A percentile compares a stretch with the other conserved stretches of the same genome.
These are phyloP conservation scores for Backusella psychrophila DNA, from an alignment of 192 early-diverging fungal species.

Conservation along the genomic window DNA sequence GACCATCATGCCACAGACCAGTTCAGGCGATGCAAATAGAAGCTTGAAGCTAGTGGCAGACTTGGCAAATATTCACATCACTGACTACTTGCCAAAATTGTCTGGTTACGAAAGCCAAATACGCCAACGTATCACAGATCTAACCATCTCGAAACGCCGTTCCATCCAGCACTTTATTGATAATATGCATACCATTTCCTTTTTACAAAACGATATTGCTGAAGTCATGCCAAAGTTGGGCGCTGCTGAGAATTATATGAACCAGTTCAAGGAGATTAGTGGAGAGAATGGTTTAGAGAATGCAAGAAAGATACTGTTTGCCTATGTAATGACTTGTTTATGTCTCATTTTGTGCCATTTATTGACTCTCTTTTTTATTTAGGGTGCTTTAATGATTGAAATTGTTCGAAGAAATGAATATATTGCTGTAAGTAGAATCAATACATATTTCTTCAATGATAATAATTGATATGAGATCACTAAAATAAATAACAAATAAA, in stretches of 20 bases:
- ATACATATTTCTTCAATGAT: background rate
- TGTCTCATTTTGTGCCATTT: background rate
- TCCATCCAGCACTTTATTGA: slow-evolving; percentile 21
- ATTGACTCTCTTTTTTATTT: background rate
- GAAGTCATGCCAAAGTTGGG: slow-evolving; percentile 18
- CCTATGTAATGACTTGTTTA: slow-evolving; percentile 40
- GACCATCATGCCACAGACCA: background rate
- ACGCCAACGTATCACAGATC: slow-evolving; percentile 4
- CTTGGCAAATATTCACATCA: slow-evolving; percentile 42
- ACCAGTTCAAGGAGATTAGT: slow-evolving; percentile 28
- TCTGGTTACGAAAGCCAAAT: slow-evolving; percentile 17
- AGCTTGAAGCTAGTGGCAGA: slow-evolving; percentile 45
- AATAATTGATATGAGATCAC: background rate
- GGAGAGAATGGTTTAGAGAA: slow-evolving; percentile 35
- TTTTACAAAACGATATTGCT: slow-evolving; percentile 29
- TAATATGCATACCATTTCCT: slow-evolving; percentile 29
- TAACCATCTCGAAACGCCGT: slow-evolving; percentile 13
- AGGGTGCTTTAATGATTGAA: slow-evolving; percentile 45
- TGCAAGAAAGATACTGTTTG: slow-evolving; percentile 43
- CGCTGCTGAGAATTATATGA: background rate
- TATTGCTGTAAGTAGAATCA: slow-evolving; percentile 28
- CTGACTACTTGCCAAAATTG: slow-evolving; percentile 42
- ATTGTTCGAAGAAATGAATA: slow-evolving; percentile 54
- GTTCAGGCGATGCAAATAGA: slow-evolving; percentile 19
- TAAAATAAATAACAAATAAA: background rate